phyloP scores from a whole-genome alignment of 805 yeast genomes.

The Barnettozyma siamensis region DNA sequence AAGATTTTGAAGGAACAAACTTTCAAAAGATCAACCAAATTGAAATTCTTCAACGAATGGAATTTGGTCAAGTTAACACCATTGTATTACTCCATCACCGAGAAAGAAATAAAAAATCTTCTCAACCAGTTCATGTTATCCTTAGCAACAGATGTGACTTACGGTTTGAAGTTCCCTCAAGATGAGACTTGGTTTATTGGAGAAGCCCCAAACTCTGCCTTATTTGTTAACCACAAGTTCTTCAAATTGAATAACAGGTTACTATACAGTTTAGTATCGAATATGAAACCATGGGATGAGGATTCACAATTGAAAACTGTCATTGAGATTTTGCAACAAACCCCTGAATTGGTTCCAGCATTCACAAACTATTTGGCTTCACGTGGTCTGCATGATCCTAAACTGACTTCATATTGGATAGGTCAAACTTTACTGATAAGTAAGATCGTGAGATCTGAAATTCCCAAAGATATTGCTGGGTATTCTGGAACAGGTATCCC shows the following conservation, averaged over 20 bases:
- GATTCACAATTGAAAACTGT: constrained; percentile 53
- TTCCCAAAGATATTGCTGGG: constrained; percentile 38
- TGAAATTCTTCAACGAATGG: constrained; percentile 74
- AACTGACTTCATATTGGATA: constrained; percentile 75
- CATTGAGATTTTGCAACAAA: constrained; percentile 40
- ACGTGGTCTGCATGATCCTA: constrained; percentile 74
- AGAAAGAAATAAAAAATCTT: constrained; percentile 31
- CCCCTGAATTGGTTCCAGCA: constrained; percentile 71
- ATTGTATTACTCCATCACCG: constrained; percentile 36
- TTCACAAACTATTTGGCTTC: constrained; percentile 55
- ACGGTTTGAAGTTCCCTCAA: constrained; percentile 41
- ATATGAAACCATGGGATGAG: constrained; percentile 80
- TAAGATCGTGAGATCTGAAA: constrained; percentile 49
- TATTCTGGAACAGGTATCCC: constrained; percentile 29
- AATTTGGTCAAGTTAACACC: constrained; percentile 53
- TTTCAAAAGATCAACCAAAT: constrained; percentile 63
- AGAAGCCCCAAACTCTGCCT: constrained; percentile 18
- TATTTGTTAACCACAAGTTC: constrained; percentile 40
- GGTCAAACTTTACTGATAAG: constrained; percentile 61
- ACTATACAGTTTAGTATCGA: constrained; percentile 53
- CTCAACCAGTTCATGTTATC: constrained; percentile 43
- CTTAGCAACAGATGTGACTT: constrained; percentile 42
- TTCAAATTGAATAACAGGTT: constrained; percentile 66
- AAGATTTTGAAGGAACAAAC: constrained; percentile 52
- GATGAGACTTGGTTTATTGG: constrained; percentile 47